Evolutionary conservation across 164 flowering plant genomes (phyloP).

Genomic region (Tetrastigma voinierianum): DNA sequence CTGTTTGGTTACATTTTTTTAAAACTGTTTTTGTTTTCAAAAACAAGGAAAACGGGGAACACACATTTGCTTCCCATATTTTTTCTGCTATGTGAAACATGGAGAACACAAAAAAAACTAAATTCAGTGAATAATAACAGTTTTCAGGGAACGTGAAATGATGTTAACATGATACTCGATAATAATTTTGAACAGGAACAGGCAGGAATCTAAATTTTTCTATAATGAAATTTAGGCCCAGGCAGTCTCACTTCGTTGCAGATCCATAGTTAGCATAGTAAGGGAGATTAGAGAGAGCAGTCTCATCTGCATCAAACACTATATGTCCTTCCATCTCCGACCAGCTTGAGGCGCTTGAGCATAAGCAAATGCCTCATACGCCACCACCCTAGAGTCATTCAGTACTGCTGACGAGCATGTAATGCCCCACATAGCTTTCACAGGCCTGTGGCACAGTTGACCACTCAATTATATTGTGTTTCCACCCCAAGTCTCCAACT

Average conservation of each 20-base stretch:
- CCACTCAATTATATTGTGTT: conserved; percentile 19
- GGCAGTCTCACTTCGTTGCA: too few relatives aligned
- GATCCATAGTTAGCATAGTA: conserved; percentile 26
- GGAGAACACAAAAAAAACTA: too few relatives aligned
- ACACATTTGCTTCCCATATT: too few relatives aligned
- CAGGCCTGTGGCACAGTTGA: conserved; percentile 8
- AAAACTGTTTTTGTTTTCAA: too few relatives aligned
- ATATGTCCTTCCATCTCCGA: conserved; percentile 31
- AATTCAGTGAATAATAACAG: too few relatives aligned
- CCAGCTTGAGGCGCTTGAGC: conserved; percentile 19
- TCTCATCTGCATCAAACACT: conserved; percentile 47
- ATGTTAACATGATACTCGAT: too few relatives aligned
- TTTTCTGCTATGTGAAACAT: too few relatives aligned
- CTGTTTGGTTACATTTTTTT: too few relatives aligned
- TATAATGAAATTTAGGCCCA: too few relatives aligned
- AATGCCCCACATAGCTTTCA: conserved; percentile 18
- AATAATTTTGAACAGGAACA: background rate
- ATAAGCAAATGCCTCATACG: conserved; percentile 13
- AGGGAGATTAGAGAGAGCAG: conserved; percentile 34
- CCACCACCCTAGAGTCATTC: conserved; percentile 10
- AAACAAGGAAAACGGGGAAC: too few relatives aligned
- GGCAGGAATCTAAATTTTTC: background rate
- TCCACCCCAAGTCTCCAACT: conserved; percentile 24
- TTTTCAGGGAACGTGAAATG: too few relatives aligned
- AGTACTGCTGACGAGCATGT: conserved; percentile 25